phyloP scores from a whole-genome alignment of 1,139 yeast genomes.

The Kodamaea fungicola region DNA sequence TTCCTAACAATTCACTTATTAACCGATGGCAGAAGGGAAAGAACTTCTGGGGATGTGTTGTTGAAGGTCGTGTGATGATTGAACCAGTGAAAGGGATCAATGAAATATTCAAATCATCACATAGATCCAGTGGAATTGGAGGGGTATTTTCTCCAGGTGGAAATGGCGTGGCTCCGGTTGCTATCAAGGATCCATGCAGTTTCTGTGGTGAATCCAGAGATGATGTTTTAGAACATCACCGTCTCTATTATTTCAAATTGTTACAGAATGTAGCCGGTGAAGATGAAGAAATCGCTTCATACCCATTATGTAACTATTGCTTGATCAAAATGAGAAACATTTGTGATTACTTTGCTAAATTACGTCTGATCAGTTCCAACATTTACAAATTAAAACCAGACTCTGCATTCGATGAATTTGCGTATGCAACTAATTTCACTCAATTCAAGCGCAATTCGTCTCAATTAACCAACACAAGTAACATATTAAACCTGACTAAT shows the following conservation, averaged over 20 bases:
- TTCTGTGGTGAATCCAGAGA: conserved; percentile 76
- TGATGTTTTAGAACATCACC: conserved; percentile 69
- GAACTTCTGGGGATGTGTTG: conserved; percentile 59
- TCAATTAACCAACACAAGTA: conserved; percentile 5
- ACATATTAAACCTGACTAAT: conserved; percentile 2
- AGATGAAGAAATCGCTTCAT: conserved; percentile 33
- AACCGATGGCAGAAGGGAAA: conserved; percentile 47
- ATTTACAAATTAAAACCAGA: conserved; percentile 36
- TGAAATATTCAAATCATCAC: conserved; percentile 54
- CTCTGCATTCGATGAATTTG: conserved; percentile 20
- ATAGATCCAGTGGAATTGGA: conserved; percentile 8
- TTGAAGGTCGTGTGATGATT: conserved; percentile 77
- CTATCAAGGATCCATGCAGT: conserved; percentile 70
- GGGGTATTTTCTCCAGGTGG: neutral
- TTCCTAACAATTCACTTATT: conserved; percentile 31
- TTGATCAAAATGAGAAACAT: conserved; percentile 72
- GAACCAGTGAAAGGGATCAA: conserved; percentile 88
- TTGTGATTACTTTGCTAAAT: conserved; percentile 73
- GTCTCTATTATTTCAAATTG: conserved; percentile 65
- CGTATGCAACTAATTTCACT: conserved; percentile 8
- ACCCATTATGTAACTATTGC: conserved; percentile 85
- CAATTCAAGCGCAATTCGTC: conserved; percentile 19
- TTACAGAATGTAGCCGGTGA: conserved; percentile 12
- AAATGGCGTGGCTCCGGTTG: conserved; percentile 49
- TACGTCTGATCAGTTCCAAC: conserved; percentile 59